Conservation (phyloP, 2,329 filamentous ascomycete genomes). For the Alternaria rosae region DNA sequence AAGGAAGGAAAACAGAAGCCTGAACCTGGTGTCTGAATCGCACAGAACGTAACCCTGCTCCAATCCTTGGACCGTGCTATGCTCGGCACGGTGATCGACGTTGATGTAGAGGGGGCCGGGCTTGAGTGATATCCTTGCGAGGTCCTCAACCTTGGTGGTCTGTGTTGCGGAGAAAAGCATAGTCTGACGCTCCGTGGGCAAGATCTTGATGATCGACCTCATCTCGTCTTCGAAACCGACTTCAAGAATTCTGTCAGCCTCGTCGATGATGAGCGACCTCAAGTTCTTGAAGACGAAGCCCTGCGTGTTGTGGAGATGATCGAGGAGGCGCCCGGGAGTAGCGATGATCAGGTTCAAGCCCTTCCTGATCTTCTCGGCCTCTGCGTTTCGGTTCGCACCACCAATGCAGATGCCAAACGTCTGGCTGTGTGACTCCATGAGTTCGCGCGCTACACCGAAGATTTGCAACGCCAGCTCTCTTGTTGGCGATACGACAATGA, state of each 20-base stretch:
- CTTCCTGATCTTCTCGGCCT: slow-evolving; percentile 92
- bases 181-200: slow-evolving; percentile 80
- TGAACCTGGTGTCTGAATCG: slow-evolving; percentile 91
- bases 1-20: slow-evolving; percentile 92
- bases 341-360: slow-evolving; percentile 95
- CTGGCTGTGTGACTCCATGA: slow-evolving; percentile 92
- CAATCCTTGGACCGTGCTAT: slow-evolving; percentile 89
- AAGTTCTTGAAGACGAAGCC: slow-evolving; percentile 92
- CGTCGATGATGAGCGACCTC: slow-evolving; percentile 91
- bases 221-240: slow-evolving; percentile 99
- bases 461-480: slow-evolving; percentile 49
- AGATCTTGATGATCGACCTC: slow-evolving; percentile 92
- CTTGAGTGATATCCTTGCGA: slow-evolving; percentile 90
- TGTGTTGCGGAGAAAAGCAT: slow-evolving; percentile 99
- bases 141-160: slow-evolving; percentile 97
- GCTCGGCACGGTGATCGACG: slow-evolving; percentile 87
- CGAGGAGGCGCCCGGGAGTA: slow-evolving; percentile 88
- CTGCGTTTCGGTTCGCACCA: slow-evolving; percentile 87
- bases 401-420: slow-evolving; percentile 97
- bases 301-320: slow-evolving; percentile 92
- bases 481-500: slow-evolving; percentile 77
- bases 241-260: slow-evolving; percentile 95
- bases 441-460: slow-evolving; percentile 90
- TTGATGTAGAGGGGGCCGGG: slow-evolving; percentile 96
- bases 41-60: slow-evolving; percentile 97